A percentile compares a stretch with the other conserved stretches of the same genome.
Evolutionary conservation across 805 yeast genomes (phyloP).

Genomic region (Ogataea naganishii): DNA sequence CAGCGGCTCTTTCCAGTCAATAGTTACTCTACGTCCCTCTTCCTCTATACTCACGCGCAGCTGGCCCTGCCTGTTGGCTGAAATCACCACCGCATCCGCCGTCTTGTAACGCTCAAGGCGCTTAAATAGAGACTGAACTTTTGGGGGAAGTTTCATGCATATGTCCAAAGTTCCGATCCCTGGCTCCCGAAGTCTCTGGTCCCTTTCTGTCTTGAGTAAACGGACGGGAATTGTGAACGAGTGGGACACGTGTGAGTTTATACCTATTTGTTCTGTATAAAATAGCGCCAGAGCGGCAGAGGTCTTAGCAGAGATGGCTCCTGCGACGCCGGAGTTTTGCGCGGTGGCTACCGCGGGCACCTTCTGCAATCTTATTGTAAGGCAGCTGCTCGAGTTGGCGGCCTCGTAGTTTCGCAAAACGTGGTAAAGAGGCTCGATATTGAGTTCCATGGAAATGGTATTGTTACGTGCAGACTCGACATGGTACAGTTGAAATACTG

Average conservation of each 20-base stretch:
- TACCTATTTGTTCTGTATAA: slow-evolving; percentile 37
- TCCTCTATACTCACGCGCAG: slow-evolving; percentile 46
- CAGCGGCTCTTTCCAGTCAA: slow-evolving; percentile 51
- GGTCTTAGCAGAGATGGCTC: slow-evolving; percentile 16
- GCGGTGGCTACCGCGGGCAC: slow-evolving; percentile 21
- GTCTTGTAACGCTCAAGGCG: slow-evolving; percentile 60
- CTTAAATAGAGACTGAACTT: slow-evolving; percentile 44
- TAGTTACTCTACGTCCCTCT: slow-evolving; percentile 43
- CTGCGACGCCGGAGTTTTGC: slow-evolving; percentile 10
- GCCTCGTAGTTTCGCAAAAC: slow-evolving; percentile 49
- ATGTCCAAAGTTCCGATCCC: slow-evolving; percentile 45
- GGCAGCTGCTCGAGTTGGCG: slow-evolving; percentile 37
- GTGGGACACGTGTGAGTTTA: slow-evolving; percentile 44
- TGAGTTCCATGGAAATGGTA: slow-evolving; percentile 50
- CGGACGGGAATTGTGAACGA: slow-evolving; percentile 66
- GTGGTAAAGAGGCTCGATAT: slow-evolving; percentile 50
- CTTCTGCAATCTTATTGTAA: slow-evolving; percentile 41
- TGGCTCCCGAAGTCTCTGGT: slow-evolving; percentile 54
- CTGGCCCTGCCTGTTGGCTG: slow-evolving; percentile 40
- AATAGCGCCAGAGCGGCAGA: slow-evolving; percentile 46
- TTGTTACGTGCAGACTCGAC: slow-evolving; percentile 45
- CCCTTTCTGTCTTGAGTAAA: slow-evolving; percentile 46
- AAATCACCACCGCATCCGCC: slow-evolving; percentile 40
- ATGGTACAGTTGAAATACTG: slow-evolving; percentile 40
- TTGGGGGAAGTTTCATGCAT: slow-evolving; percentile 41